Conservation (phyloP, 2,329 filamentous ascomycete genomes). For the Trichoderma afroharzianum region DNA sequence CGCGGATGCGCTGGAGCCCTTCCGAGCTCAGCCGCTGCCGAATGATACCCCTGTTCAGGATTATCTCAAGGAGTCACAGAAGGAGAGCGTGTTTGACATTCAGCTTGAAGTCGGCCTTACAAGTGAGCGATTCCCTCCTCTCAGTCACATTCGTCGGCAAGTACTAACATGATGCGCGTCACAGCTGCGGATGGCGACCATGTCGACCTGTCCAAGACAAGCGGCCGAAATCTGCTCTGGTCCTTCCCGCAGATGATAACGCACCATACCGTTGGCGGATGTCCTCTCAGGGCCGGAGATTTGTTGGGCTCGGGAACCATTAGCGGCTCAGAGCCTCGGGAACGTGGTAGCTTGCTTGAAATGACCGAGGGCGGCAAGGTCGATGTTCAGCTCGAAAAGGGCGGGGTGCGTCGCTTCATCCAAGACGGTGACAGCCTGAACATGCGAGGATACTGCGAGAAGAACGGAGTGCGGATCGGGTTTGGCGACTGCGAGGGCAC, state of each 20-base stretch:
- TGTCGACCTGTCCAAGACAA: conserved; percentile 34
- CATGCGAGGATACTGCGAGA: conserved; percentile 63
- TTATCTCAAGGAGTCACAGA: conserved; percentile 54
- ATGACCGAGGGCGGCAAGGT: conserved; percentile 67
- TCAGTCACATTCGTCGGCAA: too few relatives aligned
- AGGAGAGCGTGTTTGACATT: conserved; percentile 36
- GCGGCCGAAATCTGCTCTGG: conserved; percentile 57
- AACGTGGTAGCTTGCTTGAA: conserved; percentile 68
- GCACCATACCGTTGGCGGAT: conserved; percentile 75
- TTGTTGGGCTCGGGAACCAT: conserved; percentile 77
- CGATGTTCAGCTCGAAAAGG: conserved; percentile 57
- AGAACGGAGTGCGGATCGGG: conserved; percentile 65
- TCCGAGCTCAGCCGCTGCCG: conserved; percentile 25
- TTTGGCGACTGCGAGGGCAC: conserved; percentile 57
- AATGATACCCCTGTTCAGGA: conserved; percentile 36
- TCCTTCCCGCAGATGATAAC: conserved; percentile 83
- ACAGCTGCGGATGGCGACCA: conserved; percentile 32
- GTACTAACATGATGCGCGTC: neutral
- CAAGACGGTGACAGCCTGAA: conserved; percentile 70
- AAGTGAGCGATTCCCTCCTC: conserved; percentile 29
- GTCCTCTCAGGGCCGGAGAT: conserved; percentile 70
- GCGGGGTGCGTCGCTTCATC: conserved; percentile 66
- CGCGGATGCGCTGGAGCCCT: conserved; percentile 49
- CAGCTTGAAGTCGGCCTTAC: conserved; percentile 38
- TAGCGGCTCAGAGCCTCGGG: conserved; percentile 58